Percentiles rank a stretch among this genome's conserved stretches.
These are phyloP conservation scores for Byssochlamys sp. DNA, from an alignment of 2,329 filamentous ascomycete genomes.

Conservation along the genomic window DNA sequence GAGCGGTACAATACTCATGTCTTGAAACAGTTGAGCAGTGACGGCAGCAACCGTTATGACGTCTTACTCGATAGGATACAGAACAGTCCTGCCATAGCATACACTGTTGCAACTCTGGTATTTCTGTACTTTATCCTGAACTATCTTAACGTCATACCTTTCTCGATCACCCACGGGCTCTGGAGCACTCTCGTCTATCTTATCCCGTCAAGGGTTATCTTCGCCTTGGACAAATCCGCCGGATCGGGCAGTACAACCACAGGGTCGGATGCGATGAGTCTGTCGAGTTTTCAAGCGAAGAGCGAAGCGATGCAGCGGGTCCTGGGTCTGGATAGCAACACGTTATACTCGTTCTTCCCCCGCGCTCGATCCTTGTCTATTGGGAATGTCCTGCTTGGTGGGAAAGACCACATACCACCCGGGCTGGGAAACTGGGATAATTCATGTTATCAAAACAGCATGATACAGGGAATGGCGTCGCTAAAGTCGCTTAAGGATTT, in stretches of 20 bases:
- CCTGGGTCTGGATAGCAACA: slow-evolving; percentile 50
- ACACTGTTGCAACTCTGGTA: slow-evolving; percentile 17
- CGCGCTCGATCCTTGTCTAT: slow-evolving; percentile 49
- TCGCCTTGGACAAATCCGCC: slow-evolving; percentile 42
- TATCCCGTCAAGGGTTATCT: slow-evolving; percentile 31
- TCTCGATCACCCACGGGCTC: slow-evolving; percentile 20
- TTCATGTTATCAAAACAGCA: slow-evolving; percentile 95
- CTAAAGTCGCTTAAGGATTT: slow-evolving; percentile 61
- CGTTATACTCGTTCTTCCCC: slow-evolving; percentile 50
- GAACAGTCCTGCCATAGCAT: slow-evolving; percentile 20
- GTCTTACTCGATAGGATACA: slow-evolving; percentile 16
- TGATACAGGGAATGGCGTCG: slow-evolving; percentile 74
- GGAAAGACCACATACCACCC: slow-evolving; percentile 28
- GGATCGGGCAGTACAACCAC: slow-evolving; percentile 31
- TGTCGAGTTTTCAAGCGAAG: slow-evolving; percentile 46
- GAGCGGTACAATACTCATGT: slow-evolving; percentile 21
- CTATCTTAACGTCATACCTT: slow-evolving; percentile 20
- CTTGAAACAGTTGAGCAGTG: slow-evolving; percentile 17
- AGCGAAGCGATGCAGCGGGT: slow-evolving; percentile 56
- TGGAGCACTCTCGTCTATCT: slow-evolving; percentile 33
- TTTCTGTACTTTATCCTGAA: slow-evolving; percentile 22
- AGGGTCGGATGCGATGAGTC: slow-evolving; percentile 24
- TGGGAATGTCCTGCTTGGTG: slow-evolving; percentile 34
- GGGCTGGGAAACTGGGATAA: slow-evolving; percentile 89
- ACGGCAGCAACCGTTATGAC: slow-evolving; percentile 25